Percentiles rank a stretch among this genome's conserved stretches.
Conservation (phyloP, 345 rosid genomes). For the Camelina laxa region DNA sequence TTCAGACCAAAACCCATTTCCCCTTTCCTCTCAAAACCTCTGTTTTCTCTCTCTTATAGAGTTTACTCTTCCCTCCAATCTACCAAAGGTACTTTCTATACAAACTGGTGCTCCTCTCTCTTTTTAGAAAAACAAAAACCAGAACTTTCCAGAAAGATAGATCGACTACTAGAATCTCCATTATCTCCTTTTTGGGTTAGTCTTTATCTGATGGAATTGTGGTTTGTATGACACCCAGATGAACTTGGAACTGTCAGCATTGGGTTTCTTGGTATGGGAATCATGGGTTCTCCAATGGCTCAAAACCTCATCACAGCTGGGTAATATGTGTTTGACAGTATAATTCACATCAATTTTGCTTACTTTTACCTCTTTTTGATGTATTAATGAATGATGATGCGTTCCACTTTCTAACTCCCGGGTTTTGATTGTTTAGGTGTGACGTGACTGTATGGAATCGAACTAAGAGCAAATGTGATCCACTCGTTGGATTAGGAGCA, state of each 20-base stretch:
- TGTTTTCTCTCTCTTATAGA: conserved; percentile 42
- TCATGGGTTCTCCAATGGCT: conserved; percentile 97
- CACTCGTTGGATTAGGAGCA: conserved; percentile 81
- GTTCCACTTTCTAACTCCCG: not conserved
- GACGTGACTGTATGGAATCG: conserved; percentile 93
- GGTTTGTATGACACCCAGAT: conserved; percentile 22
- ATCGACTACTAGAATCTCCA: not conserved
- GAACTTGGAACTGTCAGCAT: conserved; percentile 48
- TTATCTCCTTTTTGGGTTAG: not conserved
- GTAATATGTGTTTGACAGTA: conserved; percentile 43
- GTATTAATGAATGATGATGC: not conserved
- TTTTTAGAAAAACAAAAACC: conserved; percentile 6
- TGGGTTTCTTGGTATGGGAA: conserved; percentile 95
- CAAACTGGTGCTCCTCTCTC: conserved; percentile 10
- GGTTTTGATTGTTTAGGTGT: conserved; percentile 54
- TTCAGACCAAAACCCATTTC: conserved; percentile 52
- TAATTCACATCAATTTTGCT: conserved; percentile 9
- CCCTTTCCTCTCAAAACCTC: conserved; percentile 43
- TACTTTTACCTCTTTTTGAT: not conserved
- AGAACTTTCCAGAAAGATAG: conserved; percentile 19
- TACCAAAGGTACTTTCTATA: conserved; percentile 46
- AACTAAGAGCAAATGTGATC: conserved; percentile 92
- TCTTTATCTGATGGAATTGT: conserved; percentile 13
- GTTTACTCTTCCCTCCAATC: conserved; percentile 60
- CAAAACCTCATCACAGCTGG: conserved; percentile 92